Evolutionary conservation across 1,284 basidiomycete genomes (phyloP), one percentile per base, ranked within the genome.

Genomic region (Ceratobasidium sp.): DNA sequence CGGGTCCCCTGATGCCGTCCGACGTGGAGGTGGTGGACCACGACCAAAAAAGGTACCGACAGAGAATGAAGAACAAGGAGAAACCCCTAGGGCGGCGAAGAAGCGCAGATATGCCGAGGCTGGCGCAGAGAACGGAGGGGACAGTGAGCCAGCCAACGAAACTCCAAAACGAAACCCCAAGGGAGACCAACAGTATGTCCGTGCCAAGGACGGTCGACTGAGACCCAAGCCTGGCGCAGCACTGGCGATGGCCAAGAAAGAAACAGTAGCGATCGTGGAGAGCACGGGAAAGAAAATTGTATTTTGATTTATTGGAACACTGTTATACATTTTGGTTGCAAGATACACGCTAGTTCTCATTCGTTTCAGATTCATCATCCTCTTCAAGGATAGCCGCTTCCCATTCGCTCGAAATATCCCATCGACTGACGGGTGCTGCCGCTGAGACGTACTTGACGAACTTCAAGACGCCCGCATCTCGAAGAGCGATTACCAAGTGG

Each of bases 381-480:
- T 78, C 80, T 69, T 81, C 80, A 49, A 82, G 73, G 67, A 79
- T 77, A 31, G 79, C 82, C 1, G 96, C 88, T 77, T 94, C 92
- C 78, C 91, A 96, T 79, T 97, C 94, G 7, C 88, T 89, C 73
- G 87, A 92, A 1, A 96, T 81, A 77, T 97, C 94, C 93, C 93
- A 97, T 64, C 94, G 82, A 56, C 92, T 93, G 7, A 93, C 92
- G 43, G 89, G 86, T 0, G 94, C 94, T 0, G 87, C 86, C 10
- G 92, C 91, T 29, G 90, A 91, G n/a, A 96, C 86, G 75, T 96
- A 97, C 78, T 96, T 97, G 71, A 95, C 92, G 77, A 96, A 97
- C 47, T 87, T 85, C 88, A 98, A 90, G 53, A 99, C 95, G 20
- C 92, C 88, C 74, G 95, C 92, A 78, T 99, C 96, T 22, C 96